Evolutionary conservation across 495 filamentous ascomycete species (phyloP).

Genomic region (Penicillium dipodomyicola): DNA sequence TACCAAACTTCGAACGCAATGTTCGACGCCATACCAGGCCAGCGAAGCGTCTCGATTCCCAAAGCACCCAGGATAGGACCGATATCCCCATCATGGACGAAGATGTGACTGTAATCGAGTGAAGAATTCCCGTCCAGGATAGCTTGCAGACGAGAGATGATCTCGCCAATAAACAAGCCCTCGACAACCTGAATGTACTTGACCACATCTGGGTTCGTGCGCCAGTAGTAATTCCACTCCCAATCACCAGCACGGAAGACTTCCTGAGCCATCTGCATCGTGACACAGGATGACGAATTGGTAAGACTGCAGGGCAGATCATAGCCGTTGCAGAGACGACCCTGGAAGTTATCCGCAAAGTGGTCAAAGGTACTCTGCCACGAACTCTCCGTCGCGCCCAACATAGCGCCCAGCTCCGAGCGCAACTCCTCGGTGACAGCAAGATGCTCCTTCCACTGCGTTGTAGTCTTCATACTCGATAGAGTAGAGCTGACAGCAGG

Average conservation of each 20-base stretch:
- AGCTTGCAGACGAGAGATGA: constrained; percentile 36
- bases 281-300: constrained; percentile 35
- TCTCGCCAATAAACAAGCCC: constrained; percentile 43
- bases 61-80: constrained; percentile 31
- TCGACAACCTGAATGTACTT: constrained; percentile 43
- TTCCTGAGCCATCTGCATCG: constrained; percentile 32
- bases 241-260: constrained; percentile 48
- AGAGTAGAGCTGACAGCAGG: constrained; percentile 27
- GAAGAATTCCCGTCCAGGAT: constrained; percentile 24
- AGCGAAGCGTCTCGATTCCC: constrained; percentile 30
- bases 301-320: constrained; percentile 34
- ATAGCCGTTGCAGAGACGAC: constrained; percentile 45
- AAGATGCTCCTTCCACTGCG: constrained; percentile 40
- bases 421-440: constrained; percentile 34
- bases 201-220: constrained; percentile 33
- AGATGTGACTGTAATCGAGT: constrained; percentile 33
- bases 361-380: constrained; percentile 45
- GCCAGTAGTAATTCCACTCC: constrained; percentile 50
- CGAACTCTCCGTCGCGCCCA: constrained; percentile 30
- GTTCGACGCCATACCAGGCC: constrained; percentile 34
- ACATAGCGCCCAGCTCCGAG: constrained; percentile 33
- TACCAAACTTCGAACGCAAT: constrained; percentile 35
- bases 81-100: constrained; percentile 34
- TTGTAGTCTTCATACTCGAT: constrained; percentile 26
- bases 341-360: constrained; percentile 48